Conservation (phyloP, 306 rosid genomes). For the Potentilla sterilis region DNA sequence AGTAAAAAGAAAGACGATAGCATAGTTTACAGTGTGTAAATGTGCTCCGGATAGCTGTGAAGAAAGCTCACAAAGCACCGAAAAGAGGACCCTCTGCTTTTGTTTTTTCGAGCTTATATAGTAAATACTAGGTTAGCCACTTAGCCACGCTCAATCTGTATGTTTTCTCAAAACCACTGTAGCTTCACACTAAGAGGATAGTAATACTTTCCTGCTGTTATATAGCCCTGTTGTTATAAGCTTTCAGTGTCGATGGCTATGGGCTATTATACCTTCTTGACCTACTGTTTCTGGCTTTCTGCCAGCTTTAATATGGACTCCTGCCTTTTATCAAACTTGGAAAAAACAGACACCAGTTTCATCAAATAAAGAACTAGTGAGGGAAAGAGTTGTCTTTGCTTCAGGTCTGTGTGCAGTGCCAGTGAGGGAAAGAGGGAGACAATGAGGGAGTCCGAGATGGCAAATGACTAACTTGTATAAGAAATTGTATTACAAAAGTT, state of each 20-base stretch:
- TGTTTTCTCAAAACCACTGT: background rate
- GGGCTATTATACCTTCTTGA: too few relatives aligned
- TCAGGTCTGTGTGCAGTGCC: background rate
- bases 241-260: background rate
- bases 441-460: too few relatives aligned
- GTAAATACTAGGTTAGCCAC: background rate
- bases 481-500: background rate
- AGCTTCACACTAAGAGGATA: background rate
- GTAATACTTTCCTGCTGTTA: background rate
- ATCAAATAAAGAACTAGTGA: too few relatives aligned
- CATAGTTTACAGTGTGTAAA: constrained; percentile 27
- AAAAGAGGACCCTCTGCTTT: background rate
- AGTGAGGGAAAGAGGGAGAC: background rate
- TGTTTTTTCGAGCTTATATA: background rate
- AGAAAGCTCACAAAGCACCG: background rate
- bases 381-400: background rate
- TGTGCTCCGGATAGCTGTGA: background rate
- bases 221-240: background rate
- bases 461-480: background rate
- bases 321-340: background rate
- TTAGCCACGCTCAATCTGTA: background rate
- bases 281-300: background rate
- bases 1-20: constrained; percentile 30
- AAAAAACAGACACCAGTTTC: background rate
- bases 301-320: background rate